These are phyloP conservation scores for Yamadazyma trypodendri DNA, from an alignment of 1,139 yeast genomes.

Conservation along the genomic window DNA sequence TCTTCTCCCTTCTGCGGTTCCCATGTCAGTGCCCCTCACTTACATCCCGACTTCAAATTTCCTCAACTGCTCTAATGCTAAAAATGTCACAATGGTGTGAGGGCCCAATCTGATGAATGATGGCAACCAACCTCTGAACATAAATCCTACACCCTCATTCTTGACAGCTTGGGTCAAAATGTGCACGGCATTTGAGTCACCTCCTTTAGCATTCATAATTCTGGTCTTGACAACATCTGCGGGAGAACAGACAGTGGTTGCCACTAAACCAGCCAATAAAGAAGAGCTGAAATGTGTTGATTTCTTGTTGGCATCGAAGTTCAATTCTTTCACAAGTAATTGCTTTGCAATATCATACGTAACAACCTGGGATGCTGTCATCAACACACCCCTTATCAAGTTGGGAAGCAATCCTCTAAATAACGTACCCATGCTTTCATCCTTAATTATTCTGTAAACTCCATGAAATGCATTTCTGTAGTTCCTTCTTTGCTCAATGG, in stretches of 20 bases:
- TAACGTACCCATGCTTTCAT: conserved; percentile 61
- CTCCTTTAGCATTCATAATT: conserved; percentile 70
- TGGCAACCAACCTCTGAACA: conserved; percentile 91
- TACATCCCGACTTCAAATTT: conserved; percentile 54
- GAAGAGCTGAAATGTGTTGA: conserved; percentile 78
- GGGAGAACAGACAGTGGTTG: conserved; percentile 89
- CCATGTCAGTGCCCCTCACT: not conserved
- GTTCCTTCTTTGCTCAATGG: conserved; percentile 64
- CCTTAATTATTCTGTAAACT: conserved; percentile 52
- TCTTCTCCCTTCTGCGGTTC: not conserved
- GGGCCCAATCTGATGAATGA: conserved; percentile 86
- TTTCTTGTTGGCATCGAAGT: conserved; percentile 60
- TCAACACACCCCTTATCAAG: conserved; percentile 73
- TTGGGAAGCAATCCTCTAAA: conserved; percentile 80
- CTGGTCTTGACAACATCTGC: conserved; percentile 90
- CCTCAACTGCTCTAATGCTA: conserved; percentile 76
- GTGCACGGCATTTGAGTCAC: conserved; percentile 46
- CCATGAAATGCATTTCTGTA: conserved; percentile 83
- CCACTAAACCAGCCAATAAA: conserved; percentile 77
- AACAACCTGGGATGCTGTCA: conserved; percentile 92
- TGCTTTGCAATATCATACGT: conserved; percentile 78
- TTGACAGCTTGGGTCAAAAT: conserved; percentile 58
- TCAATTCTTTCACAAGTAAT: conserved; percentile 49
- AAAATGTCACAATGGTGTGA: conserved; percentile 81
- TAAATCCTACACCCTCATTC: conserved; percentile 70